Percentiles rank a stretch among this genome's conserved stretches.
Conservation (phyloP, 1,284 basidiomycete species). For the Abortiporus biennis region DNA sequence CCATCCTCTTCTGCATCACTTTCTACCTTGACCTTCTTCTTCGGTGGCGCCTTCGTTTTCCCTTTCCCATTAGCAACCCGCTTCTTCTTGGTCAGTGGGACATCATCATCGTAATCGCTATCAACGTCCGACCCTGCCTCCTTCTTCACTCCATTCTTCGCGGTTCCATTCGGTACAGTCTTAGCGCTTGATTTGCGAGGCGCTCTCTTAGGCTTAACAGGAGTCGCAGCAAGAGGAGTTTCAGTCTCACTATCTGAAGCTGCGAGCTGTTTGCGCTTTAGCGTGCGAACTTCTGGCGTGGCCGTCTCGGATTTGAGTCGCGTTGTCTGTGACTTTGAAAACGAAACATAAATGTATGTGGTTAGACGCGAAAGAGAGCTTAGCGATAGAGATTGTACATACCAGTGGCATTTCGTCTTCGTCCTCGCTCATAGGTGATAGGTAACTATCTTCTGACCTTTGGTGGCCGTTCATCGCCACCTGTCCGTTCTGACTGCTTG, state of each 20-base stretch:
- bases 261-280: constrained; percentile 54
- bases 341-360: constrained; percentile 18
- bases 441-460: constrained; percentile 32
- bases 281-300: constrained; percentile 34
- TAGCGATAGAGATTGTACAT: constrained; percentile 22
- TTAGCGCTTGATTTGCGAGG: constrained; percentile 33
- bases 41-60: constrained; percentile 35
- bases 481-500: constrained; percentile 22
- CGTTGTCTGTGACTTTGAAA: constrained; percentile 29
- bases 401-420: constrained; percentile 71
- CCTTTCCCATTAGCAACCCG: constrained; percentile 20
- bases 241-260: constrained; percentile 67
- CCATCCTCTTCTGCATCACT: constrained; percentile 27
- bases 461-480: constrained; percentile 39
- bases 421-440: constrained; percentile 57
- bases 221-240: constrained; percentile 64
- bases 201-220: constrained; percentile 50
- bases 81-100: constrained; percentile 22
- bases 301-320: constrained; percentile 40
- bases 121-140: constrained; percentile 27
- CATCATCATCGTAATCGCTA: constrained; percentile 29
- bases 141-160: constrained; percentile 28
- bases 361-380: constrained; percentile 9
- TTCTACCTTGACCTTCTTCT: constrained; percentile 64
- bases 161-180: constrained; percentile 37